Evolutionary conservation across 2,329 filamentous ascomycete species (phyloP).

Genomic region (Plectosphaerella cucumerina): DNA sequence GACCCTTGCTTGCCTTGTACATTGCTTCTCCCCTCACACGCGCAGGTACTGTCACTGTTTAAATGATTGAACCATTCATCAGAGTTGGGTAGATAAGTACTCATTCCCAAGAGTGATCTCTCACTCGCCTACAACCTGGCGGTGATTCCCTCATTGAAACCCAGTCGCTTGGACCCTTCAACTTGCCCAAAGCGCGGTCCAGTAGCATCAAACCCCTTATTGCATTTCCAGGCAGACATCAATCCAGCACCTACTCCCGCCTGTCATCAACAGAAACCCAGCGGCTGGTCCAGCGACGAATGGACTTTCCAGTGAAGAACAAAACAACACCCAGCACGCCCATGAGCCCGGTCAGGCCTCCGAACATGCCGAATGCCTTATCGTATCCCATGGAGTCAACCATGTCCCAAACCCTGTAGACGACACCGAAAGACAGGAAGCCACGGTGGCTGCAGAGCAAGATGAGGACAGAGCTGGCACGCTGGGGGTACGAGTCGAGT

Average conservation of each 20-base stretch:
- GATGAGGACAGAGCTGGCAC: conserved; percentile 35
- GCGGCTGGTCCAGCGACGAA: not conserved
- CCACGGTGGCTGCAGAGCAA: conserved; percentile 41
- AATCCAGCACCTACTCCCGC: not conserved
- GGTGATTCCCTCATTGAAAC: no score
- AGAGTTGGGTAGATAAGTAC: no score
- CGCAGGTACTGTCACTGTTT: no score
- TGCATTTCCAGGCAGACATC: no score
- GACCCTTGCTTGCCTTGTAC: no score
- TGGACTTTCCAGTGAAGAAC: conserved; percentile 13
- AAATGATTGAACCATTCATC: no score
- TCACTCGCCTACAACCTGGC: no score
- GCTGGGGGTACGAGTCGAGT: conserved; percentile 37
- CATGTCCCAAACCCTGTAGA: conserved; percentile 22
- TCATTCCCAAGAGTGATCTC: no score
- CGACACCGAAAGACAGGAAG: conserved; percentile 37
- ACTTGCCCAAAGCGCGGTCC: no score
- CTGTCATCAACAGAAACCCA: not conserved
- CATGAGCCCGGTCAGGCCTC: conserved; percentile 22
- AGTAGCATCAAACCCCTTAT: no score
- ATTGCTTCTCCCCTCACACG: no score
- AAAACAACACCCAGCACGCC: conserved; percentile 21
- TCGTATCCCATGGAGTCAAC: conserved; percentile 23
- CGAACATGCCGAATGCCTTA: conserved; percentile 25
- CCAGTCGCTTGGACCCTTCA: no score